A percentile compares a stretch with the other conserved stretches of the same genome.
Evolutionary conservation across 176 grass and related monocot genomes (phyloP).

Genomic region (Miscanthus lutarioriparius): DNA sequence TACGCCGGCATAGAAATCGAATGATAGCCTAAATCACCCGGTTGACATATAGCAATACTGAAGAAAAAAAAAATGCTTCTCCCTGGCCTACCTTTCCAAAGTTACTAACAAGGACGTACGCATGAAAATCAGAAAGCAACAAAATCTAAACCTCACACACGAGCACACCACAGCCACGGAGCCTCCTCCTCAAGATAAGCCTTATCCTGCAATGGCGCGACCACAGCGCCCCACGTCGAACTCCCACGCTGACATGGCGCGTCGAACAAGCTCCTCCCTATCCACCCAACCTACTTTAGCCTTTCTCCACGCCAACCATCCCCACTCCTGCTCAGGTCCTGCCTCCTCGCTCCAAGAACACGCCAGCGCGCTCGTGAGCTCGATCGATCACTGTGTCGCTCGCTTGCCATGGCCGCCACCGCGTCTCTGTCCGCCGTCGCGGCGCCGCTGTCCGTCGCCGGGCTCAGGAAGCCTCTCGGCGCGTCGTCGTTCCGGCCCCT

Average conservation of each 20-base stretch:
- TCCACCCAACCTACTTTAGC: slow-evolving; percentile 49
- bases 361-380: neutral
- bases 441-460: slow-evolving; percentile 39
- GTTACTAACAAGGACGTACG: too few relatives aligned
- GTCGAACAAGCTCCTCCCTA: neutral
- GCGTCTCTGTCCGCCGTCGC: slow-evolving; percentile 32
- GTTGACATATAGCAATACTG: too few relatives aligned
- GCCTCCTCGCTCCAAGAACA: neutral
- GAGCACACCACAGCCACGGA: slow-evolving; percentile 1
- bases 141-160: slow-evolving; percentile 27
- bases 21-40: too few relatives aligned
- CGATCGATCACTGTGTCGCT: neutral
- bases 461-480: slow-evolving; percentile 35
- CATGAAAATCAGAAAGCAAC: neutral
- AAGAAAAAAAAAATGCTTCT: too few relatives aligned
- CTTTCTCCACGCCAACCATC: slow-evolving; percentile 35
- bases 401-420: slow-evolving; percentile 48
- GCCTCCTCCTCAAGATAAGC: slow-evolving; percentile 37
- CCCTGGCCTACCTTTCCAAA: neutral
- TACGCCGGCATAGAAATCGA: too few relatives aligned
- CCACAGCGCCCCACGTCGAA: slow-evolving; percentile 47
- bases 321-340: neutral
- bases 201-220: slow-evolving; percentile 48
- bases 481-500: slow-evolving; percentile 31
- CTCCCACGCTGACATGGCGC: slow-evolving; percentile 37